phyloP scores from a whole-genome alignment of 768 basidiomycete species.

The Mycena rosella region DNA sequence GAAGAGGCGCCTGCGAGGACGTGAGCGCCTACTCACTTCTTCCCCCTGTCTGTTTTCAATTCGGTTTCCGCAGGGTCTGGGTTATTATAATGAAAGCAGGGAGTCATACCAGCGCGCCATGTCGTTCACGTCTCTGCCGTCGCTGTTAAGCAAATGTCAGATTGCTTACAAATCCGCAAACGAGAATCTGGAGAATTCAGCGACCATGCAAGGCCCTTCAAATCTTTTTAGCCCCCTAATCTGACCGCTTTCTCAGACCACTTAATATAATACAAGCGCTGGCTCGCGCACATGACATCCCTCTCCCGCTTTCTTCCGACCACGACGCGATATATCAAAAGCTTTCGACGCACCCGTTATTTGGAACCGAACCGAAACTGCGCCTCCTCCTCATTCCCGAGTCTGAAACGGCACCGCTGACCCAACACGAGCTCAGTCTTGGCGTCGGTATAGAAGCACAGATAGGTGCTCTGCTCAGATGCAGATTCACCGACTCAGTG shows the following conservation, averaged over 20 bases:
- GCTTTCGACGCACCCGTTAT: conserved; percentile 37
- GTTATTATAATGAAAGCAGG: conserved; percentile 39
- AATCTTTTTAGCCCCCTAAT: too few species aligned
- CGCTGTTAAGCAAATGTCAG: conserved; percentile 26
- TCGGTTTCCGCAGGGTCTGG: conserved; percentile 32
- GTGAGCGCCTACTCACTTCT: background rate
- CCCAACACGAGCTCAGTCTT: conserved; percentile 28
- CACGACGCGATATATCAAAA: conserved; percentile 29
- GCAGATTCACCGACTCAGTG: conserved; percentile 11
- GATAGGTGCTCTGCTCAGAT: conserved; percentile 28
- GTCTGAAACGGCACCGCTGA: conserved; percentile 30
- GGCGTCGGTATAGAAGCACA: conserved; percentile 26
- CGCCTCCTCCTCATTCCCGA: conserved; percentile 38
- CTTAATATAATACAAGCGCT: conserved; percentile 35
- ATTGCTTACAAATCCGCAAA: conserved; percentile 23
- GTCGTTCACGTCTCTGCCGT: background rate
- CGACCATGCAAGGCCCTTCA: background rate
- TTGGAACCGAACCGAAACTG: conserved; percentile 32
- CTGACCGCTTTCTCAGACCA: conserved; percentile 18
- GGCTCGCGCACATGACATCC: conserved; percentile 40
- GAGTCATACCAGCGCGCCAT: conserved; percentile 37
- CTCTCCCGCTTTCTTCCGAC: too few species aligned
- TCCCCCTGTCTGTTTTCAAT: background rate
- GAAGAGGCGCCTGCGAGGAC: background rate
- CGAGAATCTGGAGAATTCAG: conserved; percentile 6